Percentiles rank a stretch among this genome's conserved stretches.
These are phyloP conservation scores for Malassezia japonica DNA, from an alignment of 1,284 basidiomycete species.

Conservation along the genomic window DNA sequence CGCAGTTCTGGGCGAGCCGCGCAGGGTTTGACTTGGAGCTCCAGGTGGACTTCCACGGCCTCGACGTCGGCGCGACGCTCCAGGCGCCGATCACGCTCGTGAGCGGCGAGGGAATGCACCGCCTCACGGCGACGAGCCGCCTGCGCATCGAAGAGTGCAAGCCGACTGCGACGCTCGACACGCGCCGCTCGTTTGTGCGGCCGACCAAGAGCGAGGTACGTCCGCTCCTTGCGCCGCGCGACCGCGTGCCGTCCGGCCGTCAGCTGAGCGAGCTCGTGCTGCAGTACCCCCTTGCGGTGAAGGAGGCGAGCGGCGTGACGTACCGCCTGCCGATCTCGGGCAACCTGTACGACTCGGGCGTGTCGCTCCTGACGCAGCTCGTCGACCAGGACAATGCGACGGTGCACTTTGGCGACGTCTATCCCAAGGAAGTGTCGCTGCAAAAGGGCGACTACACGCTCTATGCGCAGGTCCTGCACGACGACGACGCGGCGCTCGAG, in stretches of 20 bases:
- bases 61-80: not conserved
- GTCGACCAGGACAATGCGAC: constrained; percentile 40
- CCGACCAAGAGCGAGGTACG: constrained; percentile 32
- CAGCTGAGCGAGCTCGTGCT: constrained; percentile 44
- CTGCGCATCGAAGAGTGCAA: constrained; percentile 44
- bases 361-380: constrained; percentile 43
- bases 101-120: constrained; percentile 41
- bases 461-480: constrained; percentile 39
- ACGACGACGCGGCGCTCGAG: constrained; percentile 38
- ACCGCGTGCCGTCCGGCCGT: constrained; percentile 41
- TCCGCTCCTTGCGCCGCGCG: constrained; percentile 35
- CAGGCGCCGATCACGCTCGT: constrained; percentile 18
- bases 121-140: constrained; percentile 32
- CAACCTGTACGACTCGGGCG: constrained; percentile 46
- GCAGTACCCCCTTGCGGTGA: constrained; percentile 41
- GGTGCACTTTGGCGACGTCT: constrained; percentile 46
- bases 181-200: constrained; percentile 38
- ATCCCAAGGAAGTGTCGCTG: constrained; percentile 44
- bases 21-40: constrained; percentile 44
- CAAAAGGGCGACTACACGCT: constrained; percentile 46
- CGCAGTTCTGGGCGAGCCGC: constrained; percentile 47
- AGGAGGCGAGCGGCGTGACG: constrained; percentile 38
- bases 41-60: constrained; percentile 48
- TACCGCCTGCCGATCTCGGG: constrained; percentile 34
- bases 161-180: constrained; percentile 43